Conservation (phyloP, 2,329 filamentous ascomycete species). For the Ophiostoma triangulosporum region DNA sequence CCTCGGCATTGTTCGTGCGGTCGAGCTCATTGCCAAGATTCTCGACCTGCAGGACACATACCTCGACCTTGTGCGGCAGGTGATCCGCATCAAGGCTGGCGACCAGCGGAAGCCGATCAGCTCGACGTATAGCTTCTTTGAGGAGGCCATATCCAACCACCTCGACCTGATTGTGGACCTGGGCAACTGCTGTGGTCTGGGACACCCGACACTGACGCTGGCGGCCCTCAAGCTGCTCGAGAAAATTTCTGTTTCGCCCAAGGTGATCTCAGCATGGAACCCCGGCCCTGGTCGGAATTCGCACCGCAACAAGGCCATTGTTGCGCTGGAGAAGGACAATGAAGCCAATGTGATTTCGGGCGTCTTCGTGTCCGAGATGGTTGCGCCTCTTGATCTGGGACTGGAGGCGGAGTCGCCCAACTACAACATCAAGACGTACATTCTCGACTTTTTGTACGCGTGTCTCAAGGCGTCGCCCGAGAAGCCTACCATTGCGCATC, state of each 20-base stretch:
- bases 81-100: slow-evolving; percentile 53
- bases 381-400: slow-evolving; percentile 57
- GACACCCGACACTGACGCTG: slow-evolving; percentile 67
- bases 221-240: slow-evolving; percentile 71
- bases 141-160: slow-evolving; percentile 78
- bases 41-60: slow-evolving; percentile 86
- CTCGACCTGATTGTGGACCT: slow-evolving; percentile 68
- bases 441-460: slow-evolving; percentile 73
- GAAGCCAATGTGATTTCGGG: slow-evolving; percentile 69
- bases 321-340: slow-evolving; percentile 71
- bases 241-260: slow-evolving; percentile 72
- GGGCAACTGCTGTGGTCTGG: slow-evolving; percentile 74
- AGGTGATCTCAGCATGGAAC: slow-evolving; percentile 58
- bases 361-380: slow-evolving; percentile 56
- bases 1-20: slow-evolving; percentile 60
- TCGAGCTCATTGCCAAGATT: slow-evolving; percentile 72
- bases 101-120: slow-evolving; percentile 49
- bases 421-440: slow-evolving; percentile 70
- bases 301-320: slow-evolving; percentile 71
- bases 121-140: slow-evolving; percentile 71
- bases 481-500: slow-evolving; percentile 76
- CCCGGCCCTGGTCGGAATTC: slow-evolving; percentile 45
- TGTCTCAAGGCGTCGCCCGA: slow-evolving; percentile 64
- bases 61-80: slow-evolving; percentile 70
- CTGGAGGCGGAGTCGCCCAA: slow-evolving; percentile 54